Percentiles rank a stretch among this genome's conserved stretches.
Conservation (phyloP, 2,329 filamentous ascomycete species). For the Aquanectria penicillioides region DNA sequence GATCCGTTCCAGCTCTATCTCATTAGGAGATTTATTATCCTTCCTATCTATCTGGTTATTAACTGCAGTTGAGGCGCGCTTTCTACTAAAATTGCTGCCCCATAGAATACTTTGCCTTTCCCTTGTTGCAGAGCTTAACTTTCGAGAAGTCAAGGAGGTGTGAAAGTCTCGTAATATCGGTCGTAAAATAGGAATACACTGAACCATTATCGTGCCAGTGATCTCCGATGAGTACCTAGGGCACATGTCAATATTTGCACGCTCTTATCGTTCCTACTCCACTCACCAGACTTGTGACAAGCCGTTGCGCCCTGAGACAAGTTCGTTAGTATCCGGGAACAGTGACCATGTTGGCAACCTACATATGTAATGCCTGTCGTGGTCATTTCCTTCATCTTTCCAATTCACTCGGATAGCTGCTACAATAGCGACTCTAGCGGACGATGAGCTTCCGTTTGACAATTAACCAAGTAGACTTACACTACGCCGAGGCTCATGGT, state of each 20-base stretch:
- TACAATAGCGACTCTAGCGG: conserved; percentile 55
- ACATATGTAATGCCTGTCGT: conserved; percentile 60
- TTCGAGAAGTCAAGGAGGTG: conserved; percentile 36
- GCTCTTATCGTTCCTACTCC: background rate
- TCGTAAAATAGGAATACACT: conserved; percentile 62
- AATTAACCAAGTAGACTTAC: too few relatives aligned
- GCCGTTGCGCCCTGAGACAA: conserved; percentile 36
- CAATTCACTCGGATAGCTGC: conserved; percentile 59
- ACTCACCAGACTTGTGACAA: conserved; percentile 39
- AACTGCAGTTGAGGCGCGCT: too few relatives aligned
- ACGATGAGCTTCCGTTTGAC: background rate
- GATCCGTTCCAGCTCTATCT: too few relatives aligned
- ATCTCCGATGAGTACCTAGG: conserved; percentile 59
- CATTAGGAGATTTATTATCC: too few relatives aligned
- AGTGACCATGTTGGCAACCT: conserved; percentile 12
- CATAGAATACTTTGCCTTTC: too few relatives aligned
- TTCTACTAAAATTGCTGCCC: too few relatives aligned
- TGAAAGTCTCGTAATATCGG: conserved; percentile 51
- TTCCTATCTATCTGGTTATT: too few relatives aligned
- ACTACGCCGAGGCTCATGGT: conserved; percentile 63
- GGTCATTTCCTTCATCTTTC: conserved; percentile 58
- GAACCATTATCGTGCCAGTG: conserved; percentile 64
- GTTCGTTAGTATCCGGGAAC: background rate
- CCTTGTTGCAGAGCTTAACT: conserved; percentile 35
- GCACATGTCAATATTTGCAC: background rate